Base-by-base conservation (phyloP, 192 early-diverging fungal genomes). In the Podila epicladia region DNA sequence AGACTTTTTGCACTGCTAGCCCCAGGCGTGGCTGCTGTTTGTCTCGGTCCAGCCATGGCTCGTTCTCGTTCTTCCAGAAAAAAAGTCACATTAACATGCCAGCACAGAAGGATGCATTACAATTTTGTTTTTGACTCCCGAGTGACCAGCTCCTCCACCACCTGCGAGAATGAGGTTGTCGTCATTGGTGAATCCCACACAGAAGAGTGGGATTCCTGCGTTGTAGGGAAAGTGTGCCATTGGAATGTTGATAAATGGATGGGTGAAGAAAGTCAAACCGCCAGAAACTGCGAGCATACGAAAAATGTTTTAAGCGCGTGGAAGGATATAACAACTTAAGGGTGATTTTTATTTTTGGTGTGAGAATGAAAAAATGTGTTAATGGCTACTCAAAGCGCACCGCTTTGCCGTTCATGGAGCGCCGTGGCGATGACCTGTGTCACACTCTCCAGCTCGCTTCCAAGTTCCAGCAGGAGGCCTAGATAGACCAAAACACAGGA, bases 71-170 rank as follows among this genome's bases (percentile, higher is more conserved):
- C 41, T 12, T 45, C 15, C 41, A 17, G 15, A 45, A 45, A 24
- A 55, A 26, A 55, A 55, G 53, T 55, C 53, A 55, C 53, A 19
- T 9, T 22, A 55, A 26, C 22, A 65, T 15, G 19, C 9, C 4
- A 24, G n/a, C n/a, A 28, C 1, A 13, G 7, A 11, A 13, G 7
- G 7, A 28, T 64, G 33, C 53, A 87, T 75, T 90, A 95, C 94
- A 73, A 97, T 82, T 65, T 93, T 94, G 82, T 98, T 98, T 65
- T 93, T 94, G 29, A 98, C 92, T 22, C 97, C 97, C 0, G 92
- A 90, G 24, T 88, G 86, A 17, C 90, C 89, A 9, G 91, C 68
- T 1, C 97, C 97, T 24, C 97, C 97, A n/a, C 97, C 97, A 11
- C 97, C 97, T 38, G 91, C 93, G 4, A 96, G 80, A 24, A 94